Evolutionary conservation across 805 yeast genomes (phyloP).

Genomic region (Yarrowia keelungensis): DNA sequence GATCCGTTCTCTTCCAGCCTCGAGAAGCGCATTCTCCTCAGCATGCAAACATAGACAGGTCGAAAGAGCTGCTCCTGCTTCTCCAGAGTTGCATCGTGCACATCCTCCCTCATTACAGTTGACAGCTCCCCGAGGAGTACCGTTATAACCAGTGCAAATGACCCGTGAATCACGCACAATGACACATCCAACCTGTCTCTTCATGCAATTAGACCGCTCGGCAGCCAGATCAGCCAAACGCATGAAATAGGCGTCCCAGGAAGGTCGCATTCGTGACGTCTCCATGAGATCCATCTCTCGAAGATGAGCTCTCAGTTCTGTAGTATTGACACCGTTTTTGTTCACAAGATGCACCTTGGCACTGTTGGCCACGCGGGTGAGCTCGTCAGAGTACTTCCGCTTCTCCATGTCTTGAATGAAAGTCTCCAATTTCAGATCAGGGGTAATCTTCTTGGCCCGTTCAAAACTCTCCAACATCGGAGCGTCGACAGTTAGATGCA

Average conservation of each 20-base stretch:
- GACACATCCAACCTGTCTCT: constrained; percentile 95
- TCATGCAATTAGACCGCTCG: constrained; percentile 93
- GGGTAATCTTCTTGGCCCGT: constrained; percentile 37
- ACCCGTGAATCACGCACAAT: constrained; percentile 85
- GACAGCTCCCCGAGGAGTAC: constrained; percentile 86
- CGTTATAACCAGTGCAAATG: constrained; percentile 96
- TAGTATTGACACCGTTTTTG: constrained; percentile 50
- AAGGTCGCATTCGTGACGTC: constrained; percentile 74
- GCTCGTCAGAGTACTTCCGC: constrained; percentile 45
- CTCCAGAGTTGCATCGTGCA: constrained; percentile 79
- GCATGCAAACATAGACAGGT: constrained; percentile 96
- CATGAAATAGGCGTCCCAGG: constrained; percentile 98
- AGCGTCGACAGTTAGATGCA: constrained; percentile 80
- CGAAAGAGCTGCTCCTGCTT: constrained; percentile 67
- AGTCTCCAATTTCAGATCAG: constrained; percentile 47
- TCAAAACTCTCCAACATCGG: constrained; percentile 60
- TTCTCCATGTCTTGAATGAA: constrained; percentile 52
- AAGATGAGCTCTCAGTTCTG: constrained; percentile 53
- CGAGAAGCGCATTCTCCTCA: constrained; percentile 93
- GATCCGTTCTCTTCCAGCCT: constrained; percentile 89
- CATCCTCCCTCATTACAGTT: constrained; percentile 98
- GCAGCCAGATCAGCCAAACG: constrained; percentile 92
- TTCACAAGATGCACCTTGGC: constrained; percentile 69
- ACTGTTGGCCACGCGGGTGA: constrained; percentile 55
- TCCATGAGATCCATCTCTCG: constrained; percentile 57